phyloP scores from a whole-genome alignment of 345 rosid genomes.

The Syzygium oleosum region DNA sequence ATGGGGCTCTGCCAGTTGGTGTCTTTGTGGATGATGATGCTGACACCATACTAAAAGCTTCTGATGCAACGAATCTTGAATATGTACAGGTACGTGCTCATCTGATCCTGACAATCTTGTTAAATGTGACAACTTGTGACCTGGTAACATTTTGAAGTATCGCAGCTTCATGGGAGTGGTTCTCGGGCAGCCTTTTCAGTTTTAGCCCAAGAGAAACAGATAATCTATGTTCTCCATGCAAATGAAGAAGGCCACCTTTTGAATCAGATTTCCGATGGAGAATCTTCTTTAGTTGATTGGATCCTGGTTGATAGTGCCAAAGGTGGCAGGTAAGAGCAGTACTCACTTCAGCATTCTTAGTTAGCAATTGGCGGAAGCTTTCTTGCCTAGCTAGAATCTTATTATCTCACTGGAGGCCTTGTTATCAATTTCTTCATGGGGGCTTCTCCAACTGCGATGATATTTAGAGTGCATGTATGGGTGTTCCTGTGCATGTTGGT shows the following conservation, averaged over 20 bases:
- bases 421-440: background rate
- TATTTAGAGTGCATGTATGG: background rate
- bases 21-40: conserved; percentile 83
- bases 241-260: conserved; percentile 55
- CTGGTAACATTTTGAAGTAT: background rate
- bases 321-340: conserved; percentile 65
- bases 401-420: background rate
- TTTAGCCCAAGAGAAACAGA: conserved; percentile 30
- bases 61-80: conserved; percentile 60
- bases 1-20: conserved; percentile 73
- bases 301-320: conserved; percentile 78
- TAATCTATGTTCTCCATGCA: conserved; percentile 76
- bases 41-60: conserved; percentile 49
- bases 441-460: background rate
- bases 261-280: conserved; percentile 58
- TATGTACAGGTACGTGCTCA: conserved; percentile 54
- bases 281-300: conserved; percentile 64
- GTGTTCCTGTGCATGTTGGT: background rate
- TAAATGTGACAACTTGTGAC: background rate
- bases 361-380: background rate
- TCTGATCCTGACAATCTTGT: background rate
- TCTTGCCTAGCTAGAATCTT: background rate
- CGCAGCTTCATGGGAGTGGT: conserved; percentile 77
- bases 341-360: background rate
- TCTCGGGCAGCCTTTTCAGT: conserved; percentile 52